A percentile compares a stretch with the other conserved stretches of the same genome.
These are phyloP conservation scores for Stentor coeruleus DNA, from an alignment of 73 alveolate species.

Conservation along the genomic window DNA sequence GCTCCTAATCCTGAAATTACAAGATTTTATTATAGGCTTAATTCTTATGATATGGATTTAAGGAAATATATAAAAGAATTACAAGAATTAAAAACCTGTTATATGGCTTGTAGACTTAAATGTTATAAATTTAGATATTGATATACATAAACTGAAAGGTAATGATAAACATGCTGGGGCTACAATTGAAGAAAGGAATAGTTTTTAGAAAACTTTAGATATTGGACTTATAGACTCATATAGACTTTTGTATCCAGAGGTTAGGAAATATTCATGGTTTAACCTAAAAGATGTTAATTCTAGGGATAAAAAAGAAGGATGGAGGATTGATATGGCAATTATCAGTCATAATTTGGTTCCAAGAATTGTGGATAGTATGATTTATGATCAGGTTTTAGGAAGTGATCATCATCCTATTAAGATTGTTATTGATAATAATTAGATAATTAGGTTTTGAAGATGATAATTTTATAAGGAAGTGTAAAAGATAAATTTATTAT, in stretches of 20 bases:
- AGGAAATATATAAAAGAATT: slow-evolving; percentile 37
- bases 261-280: slow-evolving; percentile 56
- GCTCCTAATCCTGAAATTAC: slow-evolving; percentile 69
- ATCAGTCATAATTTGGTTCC: slow-evolving; percentile 25
- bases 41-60: slow-evolving; percentile 64
- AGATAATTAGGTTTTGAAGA: too few species aligned
- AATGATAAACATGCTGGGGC: slow-evolving; percentile 50
- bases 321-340: slow-evolving; percentile 85
- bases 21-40: slow-evolving; percentile 58
- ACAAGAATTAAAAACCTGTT: slow-evolving; percentile 48
- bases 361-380: slow-evolving; percentile 22
- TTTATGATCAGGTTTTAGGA: slow-evolving; percentile 19
- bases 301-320: slow-evolving; percentile 72
- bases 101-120: slow-evolving; percentile 62
- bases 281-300: slow-evolving; percentile 49
- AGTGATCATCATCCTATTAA: slow-evolving; percentile 40
- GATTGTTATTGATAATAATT: too few species aligned
- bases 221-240: slow-evolving; percentile 56
- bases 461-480: too few species aligned
- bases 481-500: too few species aligned
- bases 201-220: slow-evolving; percentile 44
- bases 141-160: slow-evolving; percentile 50
- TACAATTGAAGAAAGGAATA: slow-evolving; percentile 60
- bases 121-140: slow-evolving; percentile 64
- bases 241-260: slow-evolving; percentile 58